Evolutionary conservation across 805 yeast species (phyloP).

Genomic region (Clavispora asparagi): DNA sequence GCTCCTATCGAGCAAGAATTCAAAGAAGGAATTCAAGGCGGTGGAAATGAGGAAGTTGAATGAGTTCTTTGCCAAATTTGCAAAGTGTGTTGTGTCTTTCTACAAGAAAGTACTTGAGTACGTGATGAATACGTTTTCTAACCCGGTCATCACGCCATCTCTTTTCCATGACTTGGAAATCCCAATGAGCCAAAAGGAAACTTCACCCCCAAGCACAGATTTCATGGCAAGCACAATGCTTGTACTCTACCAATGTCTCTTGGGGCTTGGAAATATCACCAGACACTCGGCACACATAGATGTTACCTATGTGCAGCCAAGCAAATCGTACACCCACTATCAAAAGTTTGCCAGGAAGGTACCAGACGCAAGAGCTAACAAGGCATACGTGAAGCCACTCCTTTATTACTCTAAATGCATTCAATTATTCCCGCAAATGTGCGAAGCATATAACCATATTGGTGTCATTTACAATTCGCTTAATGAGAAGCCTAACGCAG

Average conservation of each 20-base stretch:
- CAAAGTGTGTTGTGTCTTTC: conserved; percentile 43
- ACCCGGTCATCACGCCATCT: neutral
- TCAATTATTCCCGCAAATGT: conserved; percentile 57
- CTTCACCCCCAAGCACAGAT: conserved; percentile 1
- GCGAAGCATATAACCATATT: conserved; percentile 60
- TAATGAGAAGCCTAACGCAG: conserved; percentile 43
- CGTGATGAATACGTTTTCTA: conserved; percentile 2
- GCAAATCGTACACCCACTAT: conserved; percentile 9
- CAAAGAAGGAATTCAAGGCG: conserved; percentile 17
- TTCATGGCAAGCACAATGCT: conserved; percentile 11
- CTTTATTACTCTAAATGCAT: conserved; percentile 47
- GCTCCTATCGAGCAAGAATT: conserved; percentile 14
- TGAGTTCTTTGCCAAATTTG: conserved; percentile 45
- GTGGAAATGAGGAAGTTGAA: conserved; percentile 57
- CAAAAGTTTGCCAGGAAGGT: conserved; percentile 6
- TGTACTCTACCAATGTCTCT: conserved; percentile 11
- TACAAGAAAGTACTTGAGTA: conserved; percentile 22
- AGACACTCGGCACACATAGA: conserved; percentile 8
- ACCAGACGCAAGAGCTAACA: conserved; percentile 8
- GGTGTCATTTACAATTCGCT: conserved; percentile 42
- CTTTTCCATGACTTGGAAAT: conserved; percentile 4
- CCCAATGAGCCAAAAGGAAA: neutral
- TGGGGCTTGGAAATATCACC: conserved; percentile 14
- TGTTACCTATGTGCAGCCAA: conserved; percentile 10
- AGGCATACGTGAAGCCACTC: conserved; percentile 30